These are phyloP conservation scores for Buddleja alternifolia DNA, from an alignment of 257 asterid genomes.

Conservation along the genomic window DNA sequence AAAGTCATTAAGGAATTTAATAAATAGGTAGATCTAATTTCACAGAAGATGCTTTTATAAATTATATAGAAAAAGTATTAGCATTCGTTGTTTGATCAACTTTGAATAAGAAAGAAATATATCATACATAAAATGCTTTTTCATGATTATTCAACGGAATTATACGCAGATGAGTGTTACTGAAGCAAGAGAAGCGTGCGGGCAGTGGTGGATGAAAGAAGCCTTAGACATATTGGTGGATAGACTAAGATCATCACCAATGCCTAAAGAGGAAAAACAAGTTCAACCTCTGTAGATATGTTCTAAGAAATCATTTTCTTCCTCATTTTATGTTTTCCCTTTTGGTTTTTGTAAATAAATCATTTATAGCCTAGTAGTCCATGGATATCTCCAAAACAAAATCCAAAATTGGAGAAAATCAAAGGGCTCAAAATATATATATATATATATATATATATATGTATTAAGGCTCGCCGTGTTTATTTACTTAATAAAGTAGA, in stretches of 20 bases:
- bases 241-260: constrained; percentile 42
- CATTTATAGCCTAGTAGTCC: constrained; percentile 11
- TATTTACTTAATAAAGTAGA: neutral
- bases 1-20: too few species aligned
- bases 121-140: neutral
- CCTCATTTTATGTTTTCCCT: neutral
- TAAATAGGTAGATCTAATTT: too few species aligned
- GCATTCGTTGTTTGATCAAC: too few species aligned
- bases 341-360: constrained; percentile 5
- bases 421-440: too few species aligned
- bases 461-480: neutral
- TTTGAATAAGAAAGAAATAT: too few species aligned
- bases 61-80: too few species aligned
- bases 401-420: neutral
- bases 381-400: constrained; percentile 15
- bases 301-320: neutral
- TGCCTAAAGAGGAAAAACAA: neutral
- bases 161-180: constrained; percentile 58
- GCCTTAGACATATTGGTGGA: constrained; percentile 63
- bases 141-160: neutral
- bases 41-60: too few species aligned
- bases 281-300: neutral
- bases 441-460: too few species aligned
- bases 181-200: constrained; percentile 73
- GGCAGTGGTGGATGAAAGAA: constrained; percentile 88